These are phyloP conservation scores for Aspergillus sclerotioniger DNA, from an alignment of 495 filamentous ascomycete species.

Conservation along the genomic window DNA sequence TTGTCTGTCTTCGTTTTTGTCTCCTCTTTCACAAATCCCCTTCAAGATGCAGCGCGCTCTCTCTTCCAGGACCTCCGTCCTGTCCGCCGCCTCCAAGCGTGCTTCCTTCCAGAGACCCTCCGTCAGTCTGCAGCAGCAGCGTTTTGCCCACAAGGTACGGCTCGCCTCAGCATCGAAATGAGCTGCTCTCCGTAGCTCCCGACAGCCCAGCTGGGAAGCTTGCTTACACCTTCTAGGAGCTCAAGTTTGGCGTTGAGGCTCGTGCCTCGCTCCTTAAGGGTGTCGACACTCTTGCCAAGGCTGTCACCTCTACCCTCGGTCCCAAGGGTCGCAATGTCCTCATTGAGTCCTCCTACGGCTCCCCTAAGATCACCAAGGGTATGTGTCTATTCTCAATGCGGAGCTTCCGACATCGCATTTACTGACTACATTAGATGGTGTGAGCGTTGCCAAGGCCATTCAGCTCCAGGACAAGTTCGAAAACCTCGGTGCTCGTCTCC, in stretches of 20 bases:
- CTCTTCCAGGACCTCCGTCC: constrained; percentile 63
- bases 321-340: constrained; percentile 98
- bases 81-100: constrained; percentile 64
- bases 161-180: neutral
- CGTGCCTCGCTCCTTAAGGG: constrained; percentile 84
- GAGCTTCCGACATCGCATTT: neutral
- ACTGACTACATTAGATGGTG: constrained; percentile 69
- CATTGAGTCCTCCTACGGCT: constrained; percentile 96
- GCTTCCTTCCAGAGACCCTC: constrained; percentile 47
- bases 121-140: constrained; percentile 75
- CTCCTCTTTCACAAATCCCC: constrained; percentile 25
- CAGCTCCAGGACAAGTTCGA: constrained; percentile 98
- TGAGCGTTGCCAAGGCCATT: constrained; percentile 90
- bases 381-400: constrained; percentile 29
- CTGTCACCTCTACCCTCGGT: constrained; percentile 92
- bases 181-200: constrained; percentile 22
- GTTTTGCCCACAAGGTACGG: constrained; percentile 91
- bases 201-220: constrained; percentile 11
- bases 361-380: constrained; percentile 99
- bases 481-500: constrained; percentile 93
- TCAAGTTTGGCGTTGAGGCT: constrained; percentile 97
- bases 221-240: constrained; percentile 61
- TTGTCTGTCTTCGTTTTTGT: constrained; percentile 22
- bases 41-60: constrained; percentile 73
- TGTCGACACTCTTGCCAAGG: constrained; percentile 95